Conservation (phyloP, 129 eudicot genomes). For the Apium graveolens region DNA sequence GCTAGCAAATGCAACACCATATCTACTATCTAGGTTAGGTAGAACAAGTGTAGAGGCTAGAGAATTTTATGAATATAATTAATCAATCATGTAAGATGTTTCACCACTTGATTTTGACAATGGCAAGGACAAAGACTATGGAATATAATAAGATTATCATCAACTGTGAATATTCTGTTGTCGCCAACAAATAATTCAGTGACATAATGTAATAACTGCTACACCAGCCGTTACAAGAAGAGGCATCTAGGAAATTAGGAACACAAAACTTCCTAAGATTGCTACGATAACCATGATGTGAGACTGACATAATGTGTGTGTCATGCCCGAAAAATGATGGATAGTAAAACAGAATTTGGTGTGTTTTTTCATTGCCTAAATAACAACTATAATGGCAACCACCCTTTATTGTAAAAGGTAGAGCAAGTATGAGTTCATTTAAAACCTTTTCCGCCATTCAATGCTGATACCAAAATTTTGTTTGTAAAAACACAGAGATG, state of each 20-base stretch:
- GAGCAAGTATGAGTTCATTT: too few relatives aligned
- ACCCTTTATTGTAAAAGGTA: too few relatives aligned
- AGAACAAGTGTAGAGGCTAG: background rate
- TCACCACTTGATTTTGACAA: background rate
- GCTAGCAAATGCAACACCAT: slow-evolving; percentile 9
- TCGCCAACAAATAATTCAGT: background rate
- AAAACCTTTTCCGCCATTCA: too few relatives aligned
- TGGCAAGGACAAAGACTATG: background rate
- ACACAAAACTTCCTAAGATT: background rate
- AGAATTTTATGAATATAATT: background rate
- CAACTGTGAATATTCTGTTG: background rate
- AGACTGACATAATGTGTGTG: background rate
- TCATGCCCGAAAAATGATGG: background rate
- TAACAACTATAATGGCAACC: too few relatives aligned
- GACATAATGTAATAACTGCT: background rate
- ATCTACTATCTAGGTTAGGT: background rate
- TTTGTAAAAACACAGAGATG: too few relatives aligned
- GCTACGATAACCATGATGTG: background rate
- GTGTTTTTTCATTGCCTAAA: background rate
- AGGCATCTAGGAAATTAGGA: background rate
- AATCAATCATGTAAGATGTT: background rate
- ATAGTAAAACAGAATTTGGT: background rate
- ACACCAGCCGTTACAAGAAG: background rate
- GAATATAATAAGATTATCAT: background rate
- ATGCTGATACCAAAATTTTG: too few relatives aligned